Evolutionary conservation across 257 asterid genomes (phyloP).

Genomic region (Capsicum chinense): DNA sequence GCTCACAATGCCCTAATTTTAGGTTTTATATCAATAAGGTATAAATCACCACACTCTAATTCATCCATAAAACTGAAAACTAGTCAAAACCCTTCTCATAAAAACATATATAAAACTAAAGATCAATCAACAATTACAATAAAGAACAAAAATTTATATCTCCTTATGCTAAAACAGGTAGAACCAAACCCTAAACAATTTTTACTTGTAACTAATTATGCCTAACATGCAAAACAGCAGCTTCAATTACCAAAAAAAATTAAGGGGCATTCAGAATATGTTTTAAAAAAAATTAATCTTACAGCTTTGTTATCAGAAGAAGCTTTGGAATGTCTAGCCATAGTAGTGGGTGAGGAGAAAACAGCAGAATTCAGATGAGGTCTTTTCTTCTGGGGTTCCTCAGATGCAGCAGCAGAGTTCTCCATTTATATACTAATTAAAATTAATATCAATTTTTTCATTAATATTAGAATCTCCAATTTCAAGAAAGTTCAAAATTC

Average conservation of each 20-base stretch:
- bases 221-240: neutral
- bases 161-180: too few relatives aligned
- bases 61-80: neutral
- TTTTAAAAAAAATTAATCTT: slow-evolving; percentile 24
- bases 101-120: neutral
- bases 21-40: neutral
- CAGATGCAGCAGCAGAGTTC: slow-evolving; percentile 45
- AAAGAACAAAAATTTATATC: too few relatives aligned
- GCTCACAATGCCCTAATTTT: slow-evolving; percentile 25
- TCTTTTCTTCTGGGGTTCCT: slow-evolving; percentile 72
- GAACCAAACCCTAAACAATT: too few relatives aligned
- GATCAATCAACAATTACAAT: too few relatives aligned
- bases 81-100: neutral
- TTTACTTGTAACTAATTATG: too few relatives aligned
- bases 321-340: slow-evolving; percentile 66
- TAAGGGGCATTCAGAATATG: neutral
- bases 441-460: too few relatives aligned
- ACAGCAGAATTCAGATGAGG: slow-evolving; percentile 58
- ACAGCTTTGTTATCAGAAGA: slow-evolving; percentile 65
- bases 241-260: neutral
- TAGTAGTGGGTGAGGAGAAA: slow-evolving; percentile 41
- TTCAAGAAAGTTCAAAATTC: neutral
- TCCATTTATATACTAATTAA: slow-evolving; percentile 12
- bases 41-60: neutral
- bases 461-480: neutral